phyloP scores from a whole-genome alignment of 305 asterid species.

The Stenogyne calaminthoides region DNA sequence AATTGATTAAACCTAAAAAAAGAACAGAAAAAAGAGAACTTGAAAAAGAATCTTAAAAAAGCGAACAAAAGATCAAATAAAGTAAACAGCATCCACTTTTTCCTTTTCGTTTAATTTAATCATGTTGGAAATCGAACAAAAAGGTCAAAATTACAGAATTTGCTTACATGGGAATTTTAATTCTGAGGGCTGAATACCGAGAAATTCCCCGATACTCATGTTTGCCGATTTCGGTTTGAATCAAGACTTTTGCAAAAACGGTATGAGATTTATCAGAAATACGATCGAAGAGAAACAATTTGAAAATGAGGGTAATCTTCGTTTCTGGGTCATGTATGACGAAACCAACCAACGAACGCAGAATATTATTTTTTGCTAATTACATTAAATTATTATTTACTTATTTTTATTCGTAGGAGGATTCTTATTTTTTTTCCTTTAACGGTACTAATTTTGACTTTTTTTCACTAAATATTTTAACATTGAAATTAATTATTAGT shows the following conservation, averaged over 20 bases:
- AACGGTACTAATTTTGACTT: too few relatives aligned
- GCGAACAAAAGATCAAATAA: constrained; percentile 25
- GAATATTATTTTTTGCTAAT: background rate
- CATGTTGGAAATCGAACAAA: constrained; percentile 25
- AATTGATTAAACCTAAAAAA: constrained; percentile 18
- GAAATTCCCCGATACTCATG: constrained; percentile 69
- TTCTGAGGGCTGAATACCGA: constrained; percentile 74
- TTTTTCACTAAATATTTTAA: too few relatives aligned
- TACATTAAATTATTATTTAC: background rate
- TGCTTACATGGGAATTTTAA: constrained; percentile 76
- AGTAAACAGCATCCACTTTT: constrained; percentile 18
- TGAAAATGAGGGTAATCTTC: background rate
- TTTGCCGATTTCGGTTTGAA: constrained; percentile 25
- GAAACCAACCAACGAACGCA: constrained; percentile 25
- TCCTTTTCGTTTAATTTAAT: background rate
- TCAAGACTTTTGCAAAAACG: background rate
- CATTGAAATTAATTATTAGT: too few relatives aligned
- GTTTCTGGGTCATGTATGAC: constrained; percentile 9
- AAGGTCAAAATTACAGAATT: constrained; percentile 4
- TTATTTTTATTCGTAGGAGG: too few relatives aligned
- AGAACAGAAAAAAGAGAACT: background rate
- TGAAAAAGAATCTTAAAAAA: constrained; percentile 13
- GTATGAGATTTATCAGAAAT: background rate
- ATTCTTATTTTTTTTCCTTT: too few relatives aligned
- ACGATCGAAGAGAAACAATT: constrained; percentile 2